Evolutionary conservation across 2,329 filamentous ascomycete genomes (phyloP), one percentile per base, ranked within the genome.

Genomic region (Penicillium sp.): DNA sequence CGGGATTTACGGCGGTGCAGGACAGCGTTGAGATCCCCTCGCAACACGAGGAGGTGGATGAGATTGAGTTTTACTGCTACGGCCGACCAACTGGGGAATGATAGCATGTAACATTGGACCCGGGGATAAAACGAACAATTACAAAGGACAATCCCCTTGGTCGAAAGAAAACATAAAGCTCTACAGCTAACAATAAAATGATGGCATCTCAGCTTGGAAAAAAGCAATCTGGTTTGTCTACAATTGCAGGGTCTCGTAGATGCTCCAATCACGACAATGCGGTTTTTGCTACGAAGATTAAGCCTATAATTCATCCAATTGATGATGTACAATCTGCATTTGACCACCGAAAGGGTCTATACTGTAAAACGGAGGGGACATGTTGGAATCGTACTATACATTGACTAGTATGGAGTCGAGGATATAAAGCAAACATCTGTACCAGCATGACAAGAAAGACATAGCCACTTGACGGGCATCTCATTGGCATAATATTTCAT

Each of bases 1-100:
- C 72, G 29, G 68, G 67, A 7, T 74, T 82, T 61, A 52, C 58
- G 5, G 63, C 67, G 44, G 49, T 70, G 45, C 72, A 73, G 45
- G 61, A 68, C 21, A 65, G 52, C n/a, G 68, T 77, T 38, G 58
- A 70, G 10, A 66, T 80, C 10, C 76, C 77, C 21, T 69, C 68
- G 27, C 68, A 74, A 43, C 70, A 77, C 57, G 67, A 65, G 12
- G 66, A 72, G n/a, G 57, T 59, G 15, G 74, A 76, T 51, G 63
- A 70, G 27, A 73, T 77, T 53, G 73, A 78, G 53, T 64, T 78
- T 38, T 72, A 74, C 57, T 70, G 69, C 49, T 77, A 75, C 61
- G 62, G 66, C 21, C 61, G 63, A 27, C 47, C 58, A 33, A 48
- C 44, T 13, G 45, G 39, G 19, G 33, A 3, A 9, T 8, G 15